Percentiles rank a stretch among this genome's conserved stretches.
phyloP scores from a whole-genome alignment of 2,329 filamentous ascomycete species.

The Ascochyta rabiei region DNA sequence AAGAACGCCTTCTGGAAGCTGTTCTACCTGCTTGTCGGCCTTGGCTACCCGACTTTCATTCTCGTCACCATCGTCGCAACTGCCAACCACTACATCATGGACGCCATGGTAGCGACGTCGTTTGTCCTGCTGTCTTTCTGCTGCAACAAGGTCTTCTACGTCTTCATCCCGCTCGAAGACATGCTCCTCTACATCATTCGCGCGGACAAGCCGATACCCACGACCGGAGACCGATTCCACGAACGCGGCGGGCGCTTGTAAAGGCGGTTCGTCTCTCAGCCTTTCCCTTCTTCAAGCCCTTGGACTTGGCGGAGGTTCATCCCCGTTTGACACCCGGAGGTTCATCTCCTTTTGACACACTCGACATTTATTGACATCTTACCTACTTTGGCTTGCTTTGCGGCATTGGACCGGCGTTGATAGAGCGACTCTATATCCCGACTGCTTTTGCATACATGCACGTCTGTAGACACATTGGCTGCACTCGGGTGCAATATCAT shows the following conservation, averaged over 20 bases:
- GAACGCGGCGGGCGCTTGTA: conserved; percentile 43
- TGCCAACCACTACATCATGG: conserved; percentile 67
- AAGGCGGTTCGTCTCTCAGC: neutral
- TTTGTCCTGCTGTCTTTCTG: conserved; percentile 57
- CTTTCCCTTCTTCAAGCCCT: neutral
- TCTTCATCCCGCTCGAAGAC: conserved; percentile 60
- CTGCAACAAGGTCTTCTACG: conserved; percentile 57
- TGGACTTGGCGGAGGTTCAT: no score
- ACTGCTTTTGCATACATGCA: conserved; percentile 3
- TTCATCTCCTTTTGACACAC: neutral
- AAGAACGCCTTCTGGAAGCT: conserved; percentile 52
- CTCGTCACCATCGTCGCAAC: conserved; percentile 65
- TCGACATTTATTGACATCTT: neutral
- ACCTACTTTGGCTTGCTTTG: conserved; percentile 4
- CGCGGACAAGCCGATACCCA: conserved; percentile 61
- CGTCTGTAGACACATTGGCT: conserved; percentile 5
- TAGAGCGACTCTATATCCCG: conserved; percentile 9
- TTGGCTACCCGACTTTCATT: conserved; percentile 61
- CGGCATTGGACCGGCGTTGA: conserved; percentile 16
- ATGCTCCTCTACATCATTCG: conserved; percentile 56
- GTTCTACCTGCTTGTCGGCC: conserved; percentile 54
- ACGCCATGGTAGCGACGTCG: conserved; percentile 58
- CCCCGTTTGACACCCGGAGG: neutral
- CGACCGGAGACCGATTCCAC: conserved; percentile 56
- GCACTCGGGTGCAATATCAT: conserved; percentile 3